A percentile compares a stretch with the other conserved stretches of the same genome.
Conservation (phyloP, 2,329 filamentous ascomycete species). For the Botrytis tulipae region DNA sequence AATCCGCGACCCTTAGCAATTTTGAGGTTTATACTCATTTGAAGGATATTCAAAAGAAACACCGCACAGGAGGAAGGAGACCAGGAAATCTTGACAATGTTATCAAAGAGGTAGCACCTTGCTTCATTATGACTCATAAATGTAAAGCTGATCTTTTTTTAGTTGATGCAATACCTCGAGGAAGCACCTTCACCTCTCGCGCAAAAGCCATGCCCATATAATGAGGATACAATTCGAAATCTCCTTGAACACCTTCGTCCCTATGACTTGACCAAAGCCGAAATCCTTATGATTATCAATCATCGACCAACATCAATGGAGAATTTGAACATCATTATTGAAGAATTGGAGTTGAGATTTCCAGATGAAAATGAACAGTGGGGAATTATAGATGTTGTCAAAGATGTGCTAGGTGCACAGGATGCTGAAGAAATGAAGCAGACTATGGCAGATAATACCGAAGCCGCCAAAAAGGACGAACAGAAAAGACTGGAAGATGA, state of each 20-base stretch:
- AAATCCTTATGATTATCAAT: slow-evolving; percentile 67
- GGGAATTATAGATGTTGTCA: slow-evolving; percentile 56
- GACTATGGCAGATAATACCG: slow-evolving; percentile 13
- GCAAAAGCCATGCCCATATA: slow-evolving; percentile 44
- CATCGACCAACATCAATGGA: slow-evolving; percentile 57
- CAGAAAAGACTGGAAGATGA: slow-evolving; percentile 10
- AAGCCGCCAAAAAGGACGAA: slow-evolving; percentile 6
- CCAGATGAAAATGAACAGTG: slow-evolving; percentile 54
- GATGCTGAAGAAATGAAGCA: slow-evolving; percentile 31
- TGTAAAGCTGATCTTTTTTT: not conserved
- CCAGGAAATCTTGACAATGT: slow-evolving; percentile 44
- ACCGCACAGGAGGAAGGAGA: slow-evolving; percentile 18
- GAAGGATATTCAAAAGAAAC: slow-evolving; percentile 48
- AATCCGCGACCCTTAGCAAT: slow-evolving; percentile 68
- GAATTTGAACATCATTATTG: slow-evolving; percentile 61
- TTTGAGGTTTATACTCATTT: slow-evolving; percentile 71
- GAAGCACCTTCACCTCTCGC: slow-evolving; percentile 55
- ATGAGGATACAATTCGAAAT: slow-evolving; percentile 48
- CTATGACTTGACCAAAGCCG: slow-evolving; percentile 64
- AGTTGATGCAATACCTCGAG: slow-evolving; percentile 62
- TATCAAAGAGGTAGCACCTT: slow-evolving; percentile 58
- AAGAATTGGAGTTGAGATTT: slow-evolving; percentile 63
- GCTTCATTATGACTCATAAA: not conserved
- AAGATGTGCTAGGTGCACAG: slow-evolving; percentile 53
- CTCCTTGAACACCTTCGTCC: slow-evolving; percentile 56